Evolutionary conservation across 257 asterid species (phyloP).

Genomic region (Gentiana dahurica): DNA sequence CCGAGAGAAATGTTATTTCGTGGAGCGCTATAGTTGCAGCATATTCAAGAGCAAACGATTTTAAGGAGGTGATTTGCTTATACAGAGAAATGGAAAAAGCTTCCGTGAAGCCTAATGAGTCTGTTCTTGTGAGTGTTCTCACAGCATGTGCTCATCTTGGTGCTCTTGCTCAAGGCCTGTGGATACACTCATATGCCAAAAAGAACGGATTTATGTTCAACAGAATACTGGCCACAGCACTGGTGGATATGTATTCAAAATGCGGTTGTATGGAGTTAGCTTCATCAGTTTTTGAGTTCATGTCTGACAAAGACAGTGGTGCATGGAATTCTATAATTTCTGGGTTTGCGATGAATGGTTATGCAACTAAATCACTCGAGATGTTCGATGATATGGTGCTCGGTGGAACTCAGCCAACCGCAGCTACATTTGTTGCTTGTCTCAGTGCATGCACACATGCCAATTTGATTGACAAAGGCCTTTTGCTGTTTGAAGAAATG

Average conservation of each 20-base stretch:
- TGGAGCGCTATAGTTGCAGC: constrained; percentile 79
- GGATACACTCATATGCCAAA: constrained; percentile 57
- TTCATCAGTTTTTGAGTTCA: constrained; percentile 34
- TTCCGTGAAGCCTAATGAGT: constrained; percentile 50
- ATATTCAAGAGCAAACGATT: constrained; percentile 42
- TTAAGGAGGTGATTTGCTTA: constrained; percentile 42
- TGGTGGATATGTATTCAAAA: constrained; percentile 81
- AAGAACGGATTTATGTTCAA: constrained; percentile 29
- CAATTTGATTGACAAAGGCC: constrained; percentile 39
- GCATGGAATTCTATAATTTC: constrained; percentile 77
- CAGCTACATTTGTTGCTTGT: constrained; percentile 55
- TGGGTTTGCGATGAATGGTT: constrained; percentile 55
- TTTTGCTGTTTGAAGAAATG: constrained; percentile 40
- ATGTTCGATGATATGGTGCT: constrained; percentile 42
- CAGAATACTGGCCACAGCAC: constrained; percentile 48
- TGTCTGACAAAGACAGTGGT: constrained; percentile 34
- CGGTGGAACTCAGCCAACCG: constrained; percentile 40
- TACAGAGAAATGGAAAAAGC: constrained; percentile 40
- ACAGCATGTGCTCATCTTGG: too few relatives aligned
- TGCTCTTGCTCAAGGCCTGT: constrained; percentile 53
- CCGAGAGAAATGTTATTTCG: constrained; percentile 55
- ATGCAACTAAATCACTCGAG: constrained; percentile 33
- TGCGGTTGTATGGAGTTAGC: constrained; percentile 53
- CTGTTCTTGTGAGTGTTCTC: too few relatives aligned
- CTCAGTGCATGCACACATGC: constrained; percentile 69